Conservation (phyloP, 2,329 filamentous ascomycete species). For the Dactylella cylindrospora region DNA sequence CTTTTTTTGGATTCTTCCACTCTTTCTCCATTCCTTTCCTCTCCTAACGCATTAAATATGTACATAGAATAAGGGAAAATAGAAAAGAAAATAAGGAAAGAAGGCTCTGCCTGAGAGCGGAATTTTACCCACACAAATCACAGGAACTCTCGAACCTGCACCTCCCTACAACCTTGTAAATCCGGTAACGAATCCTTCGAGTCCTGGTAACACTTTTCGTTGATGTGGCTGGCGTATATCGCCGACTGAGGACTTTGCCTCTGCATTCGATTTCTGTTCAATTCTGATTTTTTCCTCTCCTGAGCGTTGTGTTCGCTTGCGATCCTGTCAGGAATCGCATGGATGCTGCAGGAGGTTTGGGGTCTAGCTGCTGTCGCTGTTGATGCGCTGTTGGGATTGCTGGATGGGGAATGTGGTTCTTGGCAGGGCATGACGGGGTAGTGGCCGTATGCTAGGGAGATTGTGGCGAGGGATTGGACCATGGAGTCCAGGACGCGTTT, state of each 20-base stretch:
- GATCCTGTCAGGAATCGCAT: constrained; percentile 21
- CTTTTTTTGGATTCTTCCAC: no score
- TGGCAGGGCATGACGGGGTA: constrained; percentile 25
- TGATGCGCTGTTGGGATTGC: background rate
- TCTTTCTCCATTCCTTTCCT: no score
- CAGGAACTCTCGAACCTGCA: constrained; percentile 31
- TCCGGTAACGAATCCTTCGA: constrained; percentile 32
- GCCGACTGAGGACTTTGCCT: background rate
- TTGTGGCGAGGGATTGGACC: constrained; percentile 34
- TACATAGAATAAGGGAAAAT: no score
- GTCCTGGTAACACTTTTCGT: constrained; percentile 7
- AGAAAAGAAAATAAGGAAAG: no score
- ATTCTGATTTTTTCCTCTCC: constrained; percentile 18
- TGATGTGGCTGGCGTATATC: background rate
- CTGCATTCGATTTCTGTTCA: constrained; percentile 15
- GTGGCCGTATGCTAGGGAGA: constrained; percentile 38
- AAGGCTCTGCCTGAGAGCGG: no score
- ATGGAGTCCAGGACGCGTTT: constrained; percentile 38
- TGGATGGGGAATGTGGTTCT: background rate
- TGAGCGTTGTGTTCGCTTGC: constrained; percentile 19
- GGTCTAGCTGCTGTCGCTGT: background rate
- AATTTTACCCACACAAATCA: no score
- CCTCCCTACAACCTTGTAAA: constrained; percentile 7
- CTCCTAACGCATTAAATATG: no score
- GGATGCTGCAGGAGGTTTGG: constrained; percentile 13